Evolutionary conservation across 2,329 filamentous ascomycete species (phyloP).

Genomic region (Aureobasidium sp.): DNA sequence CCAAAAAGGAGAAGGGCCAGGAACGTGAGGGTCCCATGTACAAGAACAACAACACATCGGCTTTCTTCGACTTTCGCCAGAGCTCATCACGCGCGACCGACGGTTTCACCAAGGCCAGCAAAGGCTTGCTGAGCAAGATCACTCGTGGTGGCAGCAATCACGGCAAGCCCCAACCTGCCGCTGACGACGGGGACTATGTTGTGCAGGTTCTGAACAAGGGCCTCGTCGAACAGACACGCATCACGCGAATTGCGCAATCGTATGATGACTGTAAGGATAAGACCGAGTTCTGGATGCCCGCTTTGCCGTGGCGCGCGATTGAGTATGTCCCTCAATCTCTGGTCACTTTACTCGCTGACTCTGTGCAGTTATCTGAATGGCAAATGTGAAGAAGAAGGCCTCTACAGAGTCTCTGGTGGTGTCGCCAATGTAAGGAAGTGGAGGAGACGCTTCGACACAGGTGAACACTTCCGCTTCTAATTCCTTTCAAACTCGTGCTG

Average conservation of each 20-base stretch:
- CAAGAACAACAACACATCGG: constrained; percentile 12
- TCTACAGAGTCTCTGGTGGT: constrained; percentile 88
- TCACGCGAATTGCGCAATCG: constrained; percentile 83
- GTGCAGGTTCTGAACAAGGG: constrained; percentile 80
- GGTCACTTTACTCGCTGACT: constrained; percentile 10
- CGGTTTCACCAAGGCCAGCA: constrained; percentile 63
- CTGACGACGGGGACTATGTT: constrained; percentile 73
- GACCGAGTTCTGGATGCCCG: constrained; percentile 98
- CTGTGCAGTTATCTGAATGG: constrained; percentile 71
- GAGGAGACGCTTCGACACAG: constrained; percentile 83
- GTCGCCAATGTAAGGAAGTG: constrained; percentile 87
- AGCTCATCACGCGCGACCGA: constrained; percentile 69
- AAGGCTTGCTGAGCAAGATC: constrained; percentile 69
- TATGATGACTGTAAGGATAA: constrained; percentile 86
- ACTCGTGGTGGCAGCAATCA: constrained; percentile 63
- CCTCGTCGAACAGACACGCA: constrained; percentile 80
- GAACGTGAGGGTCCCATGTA: constrained; percentile 1
- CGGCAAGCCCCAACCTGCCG: constrained; percentile 50
- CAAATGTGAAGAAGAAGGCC: constrained; percentile 86
- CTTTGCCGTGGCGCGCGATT: constrained; percentile 89
- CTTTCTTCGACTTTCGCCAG: constrained; percentile 48
- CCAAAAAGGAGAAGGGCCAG: constrained; percentile 16
- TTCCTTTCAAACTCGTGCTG: neutral
- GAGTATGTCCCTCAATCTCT: constrained; percentile 48
- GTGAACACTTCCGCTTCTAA: constrained; percentile 39